A percentile compares a stretch with the other conserved stretches of the same genome.
These are phyloP conservation scores for Rhizophora apiculata DNA, from an alignment of 345 rosid genomes.

Conservation along the genomic window DNA sequence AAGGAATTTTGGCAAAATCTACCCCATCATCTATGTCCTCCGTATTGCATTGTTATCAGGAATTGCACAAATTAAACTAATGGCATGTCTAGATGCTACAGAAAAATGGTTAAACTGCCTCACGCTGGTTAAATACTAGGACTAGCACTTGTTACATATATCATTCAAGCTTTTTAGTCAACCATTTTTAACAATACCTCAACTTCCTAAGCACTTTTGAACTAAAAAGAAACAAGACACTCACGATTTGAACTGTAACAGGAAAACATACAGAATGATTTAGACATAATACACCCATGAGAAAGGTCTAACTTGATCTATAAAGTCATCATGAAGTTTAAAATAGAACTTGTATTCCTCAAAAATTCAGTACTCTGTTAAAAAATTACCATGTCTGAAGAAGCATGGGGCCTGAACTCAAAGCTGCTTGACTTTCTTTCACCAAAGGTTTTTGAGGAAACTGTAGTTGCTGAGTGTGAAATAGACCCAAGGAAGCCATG, in stretches of 20 bases:
- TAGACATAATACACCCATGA: too few species aligned
- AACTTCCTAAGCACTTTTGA: too few species aligned
- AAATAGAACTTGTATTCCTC: not conserved
- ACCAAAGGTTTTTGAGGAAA: conserved; percentile 39
- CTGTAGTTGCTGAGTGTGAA: conserved; percentile 36
- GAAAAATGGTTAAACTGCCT: not conserved
- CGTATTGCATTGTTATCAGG: not conserved
- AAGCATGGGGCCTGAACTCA: conserved; percentile 70
- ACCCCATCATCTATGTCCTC: conserved; percentile 3
- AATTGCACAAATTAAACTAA: not conserved
- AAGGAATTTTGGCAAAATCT: not conserved
- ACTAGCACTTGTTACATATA: too few species aligned
- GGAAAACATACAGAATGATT: too few species aligned
- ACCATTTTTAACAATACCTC: too few species aligned
- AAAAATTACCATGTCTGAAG: conserved; percentile 64
- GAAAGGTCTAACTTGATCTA: too few species aligned
- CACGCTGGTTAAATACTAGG: not conserved
- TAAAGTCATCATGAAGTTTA: not conserved
- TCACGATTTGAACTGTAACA: too few species aligned
- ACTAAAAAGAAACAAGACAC: too few species aligned
- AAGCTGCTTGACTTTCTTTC: conserved; percentile 56
- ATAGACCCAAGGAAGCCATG: conserved; percentile 37
- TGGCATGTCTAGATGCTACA: not conserved
- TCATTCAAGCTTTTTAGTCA: too few species aligned
- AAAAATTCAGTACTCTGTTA: conserved; percentile 3